Evolutionary conservation across 2,329 filamentous ascomycete genomes (phyloP).

Genomic region (Microsporum audouinii): DNA sequence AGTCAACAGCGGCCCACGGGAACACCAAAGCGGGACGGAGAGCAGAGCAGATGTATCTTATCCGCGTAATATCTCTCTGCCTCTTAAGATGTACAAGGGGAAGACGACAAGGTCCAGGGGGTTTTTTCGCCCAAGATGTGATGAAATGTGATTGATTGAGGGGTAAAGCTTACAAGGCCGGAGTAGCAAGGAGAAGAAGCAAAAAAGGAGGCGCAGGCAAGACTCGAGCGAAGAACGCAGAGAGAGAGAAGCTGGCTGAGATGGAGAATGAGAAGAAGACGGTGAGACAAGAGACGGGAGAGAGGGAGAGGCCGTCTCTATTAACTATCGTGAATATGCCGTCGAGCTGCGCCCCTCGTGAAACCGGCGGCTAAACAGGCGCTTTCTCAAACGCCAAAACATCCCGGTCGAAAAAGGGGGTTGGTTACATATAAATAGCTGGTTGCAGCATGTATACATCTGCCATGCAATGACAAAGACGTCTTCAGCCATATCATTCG

Average conservation of each 20-base stretch:
- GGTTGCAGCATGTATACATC: background rate
- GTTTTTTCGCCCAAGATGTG: background rate
- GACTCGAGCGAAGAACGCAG: background rate
- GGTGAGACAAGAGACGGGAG: background rate
- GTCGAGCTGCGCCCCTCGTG: background rate
- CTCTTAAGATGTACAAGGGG: background rate
- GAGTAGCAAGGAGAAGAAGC: background rate
- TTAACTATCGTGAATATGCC: background rate
- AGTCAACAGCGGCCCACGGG: no score
- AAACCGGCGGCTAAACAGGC: conserved; percentile 1
- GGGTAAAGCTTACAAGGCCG: background rate
- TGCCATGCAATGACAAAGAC: background rate
- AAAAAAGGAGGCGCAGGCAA: background rate
- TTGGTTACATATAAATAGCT: background rate
- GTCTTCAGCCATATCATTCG: background rate
- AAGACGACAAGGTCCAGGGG: background rate
- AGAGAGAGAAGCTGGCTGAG: background rate
- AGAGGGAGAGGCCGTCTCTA: background rate
- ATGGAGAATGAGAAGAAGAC: background rate
- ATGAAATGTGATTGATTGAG: conserved; percentile 2
- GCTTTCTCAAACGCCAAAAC: conserved; percentile 1
- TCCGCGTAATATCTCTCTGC: background rate
- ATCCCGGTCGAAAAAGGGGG: background rate
- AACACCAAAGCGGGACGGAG: background rate
- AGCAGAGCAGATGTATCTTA: background rate